Evolutionary conservation across 2,329 filamentous ascomycete genomes (phyloP).

Genomic region (Cercospora sp.): DNA sequence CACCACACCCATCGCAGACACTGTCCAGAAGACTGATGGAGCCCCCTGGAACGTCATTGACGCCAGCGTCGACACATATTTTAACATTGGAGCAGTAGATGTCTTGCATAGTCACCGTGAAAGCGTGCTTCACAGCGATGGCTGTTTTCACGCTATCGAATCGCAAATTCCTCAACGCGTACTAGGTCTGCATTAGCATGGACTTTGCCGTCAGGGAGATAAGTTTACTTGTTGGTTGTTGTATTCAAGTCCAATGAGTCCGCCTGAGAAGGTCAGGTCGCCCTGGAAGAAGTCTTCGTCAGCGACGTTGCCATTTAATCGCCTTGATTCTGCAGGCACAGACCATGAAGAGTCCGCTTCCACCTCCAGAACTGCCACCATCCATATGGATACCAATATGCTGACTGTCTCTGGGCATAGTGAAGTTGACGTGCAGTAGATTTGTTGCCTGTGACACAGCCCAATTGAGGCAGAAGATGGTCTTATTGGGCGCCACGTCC

Average conservation of each 20-base stretch:
- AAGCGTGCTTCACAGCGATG: constrained; percentile 29
- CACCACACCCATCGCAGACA: constrained; percentile 24
- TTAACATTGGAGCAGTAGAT: constrained; percentile 34
- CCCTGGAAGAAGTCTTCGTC: constrained; percentile 17
- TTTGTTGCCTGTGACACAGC: constrained; percentile 36
- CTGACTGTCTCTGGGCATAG: constrained; percentile 40
- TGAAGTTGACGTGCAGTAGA: constrained; percentile 36
- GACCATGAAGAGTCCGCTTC: constrained; percentile 36
- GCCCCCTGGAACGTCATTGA: constrained; percentile 21
- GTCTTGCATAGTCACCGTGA: constrained; percentile 27
- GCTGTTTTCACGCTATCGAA: constrained; percentile 31
- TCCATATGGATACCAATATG: constrained; percentile 43
- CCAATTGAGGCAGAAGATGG: constrained; percentile 34
- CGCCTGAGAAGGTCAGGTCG: constrained; percentile 61
- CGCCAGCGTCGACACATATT: constrained; percentile 32
- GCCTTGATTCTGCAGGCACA: neutral
- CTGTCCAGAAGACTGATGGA: constrained; percentile 35
- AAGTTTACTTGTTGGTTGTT: constrained; percentile 54
- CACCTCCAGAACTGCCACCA: constrained; percentile 29
- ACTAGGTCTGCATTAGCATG: constrained; percentile 42
- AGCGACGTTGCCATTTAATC: neutral
- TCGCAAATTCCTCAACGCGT: constrained; percentile 40
- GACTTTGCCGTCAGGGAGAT: neutral
- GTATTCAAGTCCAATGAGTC: constrained; percentile 57
- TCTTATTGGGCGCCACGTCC: constrained; percentile 18